phyloP scores from a whole-genome alignment of 2,329 filamentous ascomycete species.

The Mariannaea sp. region DNA sequence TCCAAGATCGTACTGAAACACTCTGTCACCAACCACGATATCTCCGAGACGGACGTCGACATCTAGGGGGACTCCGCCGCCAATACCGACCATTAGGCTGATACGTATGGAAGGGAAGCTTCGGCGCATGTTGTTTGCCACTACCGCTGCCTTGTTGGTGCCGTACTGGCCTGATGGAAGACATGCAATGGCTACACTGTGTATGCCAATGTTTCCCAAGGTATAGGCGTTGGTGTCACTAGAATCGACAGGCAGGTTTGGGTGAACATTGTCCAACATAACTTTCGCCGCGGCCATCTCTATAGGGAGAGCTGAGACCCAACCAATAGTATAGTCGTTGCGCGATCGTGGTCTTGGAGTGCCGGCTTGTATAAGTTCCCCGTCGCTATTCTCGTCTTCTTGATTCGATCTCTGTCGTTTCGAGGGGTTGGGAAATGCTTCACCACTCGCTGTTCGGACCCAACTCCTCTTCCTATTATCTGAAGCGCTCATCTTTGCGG shows the following conservation, averaged over 20 bases:
- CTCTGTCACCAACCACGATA: slow-evolving; percentile 25
- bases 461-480: not conserved
- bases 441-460: not conserved
- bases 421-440: not conserved
- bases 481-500: not conserved
- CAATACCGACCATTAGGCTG: slow-evolving; percentile 37
- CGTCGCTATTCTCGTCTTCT: not conserved
- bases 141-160: slow-evolving; percentile 1
- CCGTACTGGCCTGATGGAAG: slow-evolving; percentile 6
- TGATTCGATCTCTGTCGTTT: not conserved
- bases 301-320: slow-evolving; percentile 24
- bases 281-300: slow-evolving; percentile 20
- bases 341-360: not conserved
- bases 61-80: slow-evolving; percentile 32
- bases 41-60: slow-evolving; percentile 27
- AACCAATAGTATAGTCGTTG: slow-evolving; percentile 20
- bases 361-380: not conserved
- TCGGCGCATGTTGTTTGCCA: slow-evolving; percentile 17
- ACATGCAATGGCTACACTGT: slow-evolving; percentile 18
- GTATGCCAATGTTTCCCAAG: slow-evolving; percentile 12
- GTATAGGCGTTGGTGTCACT: slow-evolving; percentile 21
- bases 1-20: slow-evolving; percentile 29
- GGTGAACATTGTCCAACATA: slow-evolving; percentile 23
- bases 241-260: not conserved
- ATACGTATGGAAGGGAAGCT: slow-evolving; percentile 18